Conservation (phyloP, 2,329 filamentous ascomycete genomes). For the Aureobasidium sp. region DNA sequence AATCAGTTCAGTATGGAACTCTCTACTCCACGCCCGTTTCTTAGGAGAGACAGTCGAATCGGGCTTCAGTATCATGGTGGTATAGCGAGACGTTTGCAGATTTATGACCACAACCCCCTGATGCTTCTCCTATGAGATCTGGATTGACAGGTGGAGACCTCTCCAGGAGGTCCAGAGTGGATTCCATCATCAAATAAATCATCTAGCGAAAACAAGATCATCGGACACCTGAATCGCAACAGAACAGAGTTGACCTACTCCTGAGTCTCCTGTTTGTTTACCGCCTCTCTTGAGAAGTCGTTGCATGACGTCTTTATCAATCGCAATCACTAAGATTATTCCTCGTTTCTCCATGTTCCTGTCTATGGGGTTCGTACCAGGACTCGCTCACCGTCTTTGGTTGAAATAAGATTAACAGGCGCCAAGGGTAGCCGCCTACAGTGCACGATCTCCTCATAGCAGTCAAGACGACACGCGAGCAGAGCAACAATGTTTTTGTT, state of each 20-base stretch:
- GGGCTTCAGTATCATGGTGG: neutral
- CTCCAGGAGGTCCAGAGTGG: slow-evolving; percentile 1
- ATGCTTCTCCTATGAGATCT: slow-evolving; percentile 11
- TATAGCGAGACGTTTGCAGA: slow-evolving; percentile 6
- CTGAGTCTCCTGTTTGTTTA: slow-evolving; percentile 9
- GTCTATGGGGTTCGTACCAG: neutral
- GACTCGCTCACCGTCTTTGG: slow-evolving; percentile 13
- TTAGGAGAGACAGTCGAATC: neutral
- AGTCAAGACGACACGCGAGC: slow-evolving; percentile 8
- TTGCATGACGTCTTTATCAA: slow-evolving; percentile 7
- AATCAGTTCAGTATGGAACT: slow-evolving; percentile 4
- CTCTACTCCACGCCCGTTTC: neutral
- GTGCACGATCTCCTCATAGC: slow-evolving; percentile 9
- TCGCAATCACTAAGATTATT: neutral
- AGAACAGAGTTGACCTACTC: neutral
- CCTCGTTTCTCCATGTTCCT: slow-evolving; percentile 10
- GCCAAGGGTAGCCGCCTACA: slow-evolving; percentile 10
- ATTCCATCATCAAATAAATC: neutral
- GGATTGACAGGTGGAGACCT: slow-evolving; percentile 8
- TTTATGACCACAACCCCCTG: slow-evolving; percentile 4
- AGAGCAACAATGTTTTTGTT: slow-evolving; percentile 10
- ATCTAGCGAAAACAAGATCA: slow-evolving; percentile 6
- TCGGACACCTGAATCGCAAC: slow-evolving; percentile 8
- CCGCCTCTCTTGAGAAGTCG: neutral
- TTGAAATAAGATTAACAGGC: slow-evolving; percentile 6